These are phyloP conservation scores for Ustilago tritici DNA, from an alignment of 1,284 basidiomycete genomes.

Conservation along the genomic window DNA sequence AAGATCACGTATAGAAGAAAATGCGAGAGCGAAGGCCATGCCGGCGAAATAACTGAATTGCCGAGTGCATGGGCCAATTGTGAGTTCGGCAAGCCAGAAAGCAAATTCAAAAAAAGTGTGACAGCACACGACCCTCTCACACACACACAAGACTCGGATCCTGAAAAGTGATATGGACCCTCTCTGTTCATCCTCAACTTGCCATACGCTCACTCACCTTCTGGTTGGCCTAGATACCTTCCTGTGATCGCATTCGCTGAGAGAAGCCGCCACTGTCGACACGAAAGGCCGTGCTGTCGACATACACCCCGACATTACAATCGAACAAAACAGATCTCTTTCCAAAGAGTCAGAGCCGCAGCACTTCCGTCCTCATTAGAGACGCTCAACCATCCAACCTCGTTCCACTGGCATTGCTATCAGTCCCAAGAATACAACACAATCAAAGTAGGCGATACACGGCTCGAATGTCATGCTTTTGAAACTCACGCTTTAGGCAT, in stretches of 20 bases:
- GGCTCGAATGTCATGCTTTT: not conserved
- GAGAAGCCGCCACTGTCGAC: not conserved
- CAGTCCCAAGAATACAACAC: not conserved
- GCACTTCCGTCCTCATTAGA: too few relatives aligned
- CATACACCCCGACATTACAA: not conserved
- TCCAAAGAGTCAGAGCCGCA: too few relatives aligned
- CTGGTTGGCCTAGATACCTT: not conserved
- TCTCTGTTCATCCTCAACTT: not conserved
- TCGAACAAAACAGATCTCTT: too few relatives aligned
- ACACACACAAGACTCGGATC: not conserved
- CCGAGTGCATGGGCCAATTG: conserved; percentile 16
- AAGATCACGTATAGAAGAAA: not conserved
- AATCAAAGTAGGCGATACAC: too few relatives aligned
- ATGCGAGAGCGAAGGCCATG: not conserved
- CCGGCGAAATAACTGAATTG: conserved; percentile 11
- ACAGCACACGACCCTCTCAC: conserved; percentile 10
- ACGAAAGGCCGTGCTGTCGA: not conserved
- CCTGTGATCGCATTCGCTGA: not conserved
- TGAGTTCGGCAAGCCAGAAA: conserved; percentile 4
- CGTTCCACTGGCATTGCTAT: not conserved
- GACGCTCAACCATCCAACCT: too few relatives aligned
- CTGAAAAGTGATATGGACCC: not conserved
- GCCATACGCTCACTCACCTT: not conserved
- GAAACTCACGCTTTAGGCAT: not conserved
- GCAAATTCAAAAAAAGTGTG: not conserved